Evolutionary conservation across 495 filamentous ascomycete genomes (phyloP), one percentile per base, ranked within the genome.

Genomic region (Daldinia childiae): DNA sequence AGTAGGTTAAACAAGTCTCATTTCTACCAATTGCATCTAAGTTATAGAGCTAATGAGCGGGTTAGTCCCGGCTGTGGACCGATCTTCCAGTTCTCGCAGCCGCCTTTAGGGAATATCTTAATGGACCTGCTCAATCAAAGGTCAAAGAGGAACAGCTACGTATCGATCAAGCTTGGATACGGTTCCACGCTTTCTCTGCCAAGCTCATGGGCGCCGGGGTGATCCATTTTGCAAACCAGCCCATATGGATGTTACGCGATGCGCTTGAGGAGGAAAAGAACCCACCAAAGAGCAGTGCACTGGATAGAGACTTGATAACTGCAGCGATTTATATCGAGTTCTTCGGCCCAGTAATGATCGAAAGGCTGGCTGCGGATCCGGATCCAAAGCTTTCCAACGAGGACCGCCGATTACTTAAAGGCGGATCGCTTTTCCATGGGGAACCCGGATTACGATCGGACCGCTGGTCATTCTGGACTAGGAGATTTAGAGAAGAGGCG

Each of bases 261-360:
- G 72, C 69, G 30, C 64, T 77, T 0, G 75, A 77, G 21, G 48
- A 71, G 27, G 30, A 66, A 5, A 48, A 5, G 8, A 27, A 58
- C 34, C 26, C 68, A 0, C 36, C 50, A 21, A 50, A 52, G 19
- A 59, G 34, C 19, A 24, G 45, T 1, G 51, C 19, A 3, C 3
- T 73, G 6, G 66, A 69, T 12, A 60, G 64, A 9, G 62, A 27
- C 14, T 61, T 77, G 0, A 59, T 29, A 30, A 59, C 41, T 1
- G 75, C 73, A 4, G 75, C 73, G 12, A 63, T 73, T 62, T 77
- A 77, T 68, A 65, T 77, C 60, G 75, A 77, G 19, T 75, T 67
- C 39, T 68, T 64, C 1, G 75, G 75, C 19, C 63, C 67, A 12
- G 51, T 69, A 6, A 48, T 77, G 6, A 62, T 70, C 32, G 69